Evolutionary conservation across 371 early-diverging fungal species (phyloP), one percentile per base, ranked within the genome.

Genomic region (Chytridiales sp.): DNA sequence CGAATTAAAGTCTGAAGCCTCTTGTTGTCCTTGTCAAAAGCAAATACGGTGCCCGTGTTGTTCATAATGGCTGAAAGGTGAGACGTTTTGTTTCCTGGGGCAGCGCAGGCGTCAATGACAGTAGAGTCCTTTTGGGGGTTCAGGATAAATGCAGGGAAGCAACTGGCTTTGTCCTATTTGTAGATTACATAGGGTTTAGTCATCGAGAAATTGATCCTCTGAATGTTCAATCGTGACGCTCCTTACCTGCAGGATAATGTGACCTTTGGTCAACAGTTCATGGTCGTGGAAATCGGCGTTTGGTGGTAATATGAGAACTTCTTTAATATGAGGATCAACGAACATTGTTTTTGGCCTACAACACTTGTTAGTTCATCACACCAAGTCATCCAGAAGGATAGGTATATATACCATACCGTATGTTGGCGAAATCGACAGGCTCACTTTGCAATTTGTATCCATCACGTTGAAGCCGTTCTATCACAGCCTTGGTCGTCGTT

Each of bases 61-160:
- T 83, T 79, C 93, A 99, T 92, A 21, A 96, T 73, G 57, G 90
- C 88, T 3, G 91, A 84, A 30, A 99, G 70, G 71, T 99, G 99
- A 34, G 94, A 91, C 8, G 99, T 99, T 73, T 99, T 99, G 77
- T 99, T 99, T n/a, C 99, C 99, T 4, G 99, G 99, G 0, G 71
- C 71, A 19, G 99, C 97, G 71, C 99, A 99, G 3, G 91, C 94
- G 76, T 99, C 99, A 47, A 99, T 92, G 1, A 89, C 95, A 62
- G 83, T 78, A 1, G 85, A 76, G 26, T 79, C 72, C 35, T 72
- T 47, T 8, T 89, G 81, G 1, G 98, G 93, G 9, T 81, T 79
- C 32, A 96, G 78, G 4, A 97, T 85, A 65, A 85, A 90, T 0
- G 99, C 97, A 2, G 99, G 98, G 59, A 99, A 88, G 70, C 99